phyloP scores from a whole-genome alignment of 2,329 filamentous ascomycete species.

The Mariannaea sp. region DNA sequence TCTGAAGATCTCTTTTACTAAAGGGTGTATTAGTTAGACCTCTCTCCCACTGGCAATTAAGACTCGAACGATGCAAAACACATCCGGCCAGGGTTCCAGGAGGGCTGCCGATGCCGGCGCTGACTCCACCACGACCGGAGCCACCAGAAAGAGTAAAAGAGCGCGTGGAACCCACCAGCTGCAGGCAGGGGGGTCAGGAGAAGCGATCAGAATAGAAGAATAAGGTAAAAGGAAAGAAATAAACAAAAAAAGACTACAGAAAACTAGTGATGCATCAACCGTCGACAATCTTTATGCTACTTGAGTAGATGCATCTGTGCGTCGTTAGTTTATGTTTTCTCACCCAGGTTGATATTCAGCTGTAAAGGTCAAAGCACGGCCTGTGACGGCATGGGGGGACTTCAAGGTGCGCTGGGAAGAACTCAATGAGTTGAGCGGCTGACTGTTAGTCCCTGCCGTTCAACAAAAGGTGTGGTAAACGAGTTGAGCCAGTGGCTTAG shows the following conservation, averaged over 20 bases:
- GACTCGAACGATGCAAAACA: background rate
- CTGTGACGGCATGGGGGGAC: too few relatives aligned
- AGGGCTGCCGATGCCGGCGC: constrained; percentile 30
- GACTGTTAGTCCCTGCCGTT: too few relatives aligned
- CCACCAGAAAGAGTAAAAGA: background rate
- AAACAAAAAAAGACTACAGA: background rate
- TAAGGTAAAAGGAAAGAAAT: background rate
- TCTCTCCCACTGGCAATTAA: too few relatives aligned
- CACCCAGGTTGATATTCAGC: background rate
- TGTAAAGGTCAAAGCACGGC: too few relatives aligned
- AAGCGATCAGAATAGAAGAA: background rate
- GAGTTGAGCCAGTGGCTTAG: too few relatives aligned
- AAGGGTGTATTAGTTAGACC: too few relatives aligned
- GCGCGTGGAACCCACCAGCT: background rate
- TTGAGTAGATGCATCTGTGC: too few relatives aligned
- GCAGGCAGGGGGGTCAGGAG: background rate
- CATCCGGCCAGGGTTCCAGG: background rate
- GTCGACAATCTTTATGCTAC: background rate
- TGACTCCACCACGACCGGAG: constrained; percentile 10
- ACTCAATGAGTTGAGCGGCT: too few relatives aligned
- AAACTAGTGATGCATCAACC: background rate
- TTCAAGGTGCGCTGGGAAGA: too few relatives aligned
- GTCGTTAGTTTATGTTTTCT: too few relatives aligned
- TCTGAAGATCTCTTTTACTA: too few relatives aligned
- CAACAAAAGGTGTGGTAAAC: too few relatives aligned